Base-by-base conservation (phyloP, 257 asterid species). In the Fraxinus excelsior region DNA sequence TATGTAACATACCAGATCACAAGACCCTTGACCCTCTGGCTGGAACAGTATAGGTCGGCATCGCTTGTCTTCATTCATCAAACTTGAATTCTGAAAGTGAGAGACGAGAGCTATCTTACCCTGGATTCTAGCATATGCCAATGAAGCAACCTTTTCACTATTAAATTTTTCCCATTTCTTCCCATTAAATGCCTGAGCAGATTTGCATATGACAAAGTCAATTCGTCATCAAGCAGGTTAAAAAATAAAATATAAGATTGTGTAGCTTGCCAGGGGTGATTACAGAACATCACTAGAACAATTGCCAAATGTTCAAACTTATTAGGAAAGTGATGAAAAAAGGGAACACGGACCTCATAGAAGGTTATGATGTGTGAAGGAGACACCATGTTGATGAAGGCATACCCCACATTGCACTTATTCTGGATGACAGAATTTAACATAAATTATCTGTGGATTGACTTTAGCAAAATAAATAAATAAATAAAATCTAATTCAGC, bases 81-180 rank as follows among this genome's bases (percentile, higher is more conserved):
- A 83, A 87, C 97, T 93, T 74, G 99, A 95, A 83, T 95, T 93
- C 90, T 95, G 97, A 80, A 95, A 95, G 83, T 95, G 99, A 0
- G 96, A 89, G 76, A 95, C 81, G 5, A 95, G 85, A 38, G 98
- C 97, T 25, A 80, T 77, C 75, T 91, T 95, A 56, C 99, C 98
- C 77, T 94, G 99, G 78, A 94, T 94, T 76, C 99, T 89, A 1
- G 97, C 99, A 76, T 94, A 94, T 42, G 99, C 99, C 82, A 93
- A 86, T 8, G 94, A 91, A 18, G 99, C 97, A 79, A 95, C 97
- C 84, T 95, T 95, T 79, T 93, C 99, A 40, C 98, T 93, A 65
- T 95, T 95, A 44, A 95, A 95, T 85, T 91, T 95, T 67, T 95
- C 99, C 99, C 99, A 95, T 84, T 88, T 95, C 91, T 89, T 95